Evolutionary conservation across 1,139 yeast species (phyloP), one percentile per base, ranked within the genome.

Genomic region (Candida mesenterica): DNA sequence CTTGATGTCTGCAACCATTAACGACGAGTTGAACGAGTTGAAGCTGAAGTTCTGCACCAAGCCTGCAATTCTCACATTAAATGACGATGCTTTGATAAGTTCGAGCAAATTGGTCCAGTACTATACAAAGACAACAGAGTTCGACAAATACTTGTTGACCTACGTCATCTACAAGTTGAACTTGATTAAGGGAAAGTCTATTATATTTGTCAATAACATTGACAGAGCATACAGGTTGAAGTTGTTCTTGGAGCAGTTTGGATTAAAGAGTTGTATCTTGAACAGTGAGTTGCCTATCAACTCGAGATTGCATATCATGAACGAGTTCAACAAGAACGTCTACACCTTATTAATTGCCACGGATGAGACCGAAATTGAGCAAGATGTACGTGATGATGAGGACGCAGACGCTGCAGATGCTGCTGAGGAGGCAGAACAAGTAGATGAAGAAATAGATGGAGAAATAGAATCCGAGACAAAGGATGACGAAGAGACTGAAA

Each of bases 141-240:
- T 89, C 50, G 98, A 94, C 61, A 94, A 94, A 60, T 94, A 90
- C 56, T 68, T 94, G 49, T 66, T 94, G 36, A 79, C 94, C 28
- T 94, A 90, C 56, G 97, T 94, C 34, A 89, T 92, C 33, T 85
- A 89, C 72, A 94, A 94, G 60, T 74, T 94, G 52, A 78, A 79
- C 45, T 72, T 94, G 48, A 85, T 94, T 56, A 86, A 87, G 59
- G 98, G 98, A 27, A 94, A 94, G 59, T 83, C 95, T 2, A 66
- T 94, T 38, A 71, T 90, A 10, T 94, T 94, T 67, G 97, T 94
- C 35, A 92, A 94, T 59, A 84, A 85, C 52, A 86, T 90, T 46
- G 98, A 94, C 57, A 82, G 99, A 66, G 96, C 97, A 28, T 94
- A 92, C 62, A 77, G 96, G 54, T 72, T 94, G 45, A 89, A 89